Evolutionary conservation across 306 rosid species (phyloP), one percentile per base, ranked within the genome.

Genomic region (Rosa lucieae): DNA sequence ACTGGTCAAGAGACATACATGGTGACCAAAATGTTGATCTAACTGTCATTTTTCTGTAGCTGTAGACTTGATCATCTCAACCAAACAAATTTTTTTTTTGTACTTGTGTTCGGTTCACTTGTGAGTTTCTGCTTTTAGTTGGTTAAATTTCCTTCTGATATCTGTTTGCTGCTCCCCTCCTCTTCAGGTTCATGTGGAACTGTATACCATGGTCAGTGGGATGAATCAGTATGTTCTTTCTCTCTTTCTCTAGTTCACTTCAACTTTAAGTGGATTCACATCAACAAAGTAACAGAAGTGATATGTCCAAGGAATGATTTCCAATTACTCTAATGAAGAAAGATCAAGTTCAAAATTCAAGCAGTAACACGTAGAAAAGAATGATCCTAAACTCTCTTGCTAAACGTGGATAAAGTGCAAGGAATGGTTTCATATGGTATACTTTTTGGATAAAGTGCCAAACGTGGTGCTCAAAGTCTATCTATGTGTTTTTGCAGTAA

Each of bases 151-250:
- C 42, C 40, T 62, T 74, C 67, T 69, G 81, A 84, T 80, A 71
- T 74, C 48, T 51, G 77, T 67, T 70, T 52, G n/a, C 67, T 61
- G 66, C 73, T 80, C 55, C 62, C 83, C 23, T 79, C 61, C 48
- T 80, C 58, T 87, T 76, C 93, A 96, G 99, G 99, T 84, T 90
- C 98, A 74, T 93, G 99, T 81, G 99, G 98, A 88, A 91, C 94
- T 82, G 99, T 96, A 10, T 96, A 96, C 87, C 97, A 90, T 87
- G 98, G 89, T 75, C 89, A 91, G 94, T 93, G 98, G 98, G 88
- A 89, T 81, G 99, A 98, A 93, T 96, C 99, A 75, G 99, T 96
- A 91, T 80, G 98, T 90, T 81, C 89, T 84, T 70, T 75, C 72
- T 74, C 95, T 84, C 89, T 83, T 83, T 73, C 87, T 85, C 70